A percentile compares a stretch with the other conserved stretches of the same genome.
phyloP scores from a whole-genome alignment of 768 basidiomycete species.

The Pleurotus salmoneostramineus region DNA sequence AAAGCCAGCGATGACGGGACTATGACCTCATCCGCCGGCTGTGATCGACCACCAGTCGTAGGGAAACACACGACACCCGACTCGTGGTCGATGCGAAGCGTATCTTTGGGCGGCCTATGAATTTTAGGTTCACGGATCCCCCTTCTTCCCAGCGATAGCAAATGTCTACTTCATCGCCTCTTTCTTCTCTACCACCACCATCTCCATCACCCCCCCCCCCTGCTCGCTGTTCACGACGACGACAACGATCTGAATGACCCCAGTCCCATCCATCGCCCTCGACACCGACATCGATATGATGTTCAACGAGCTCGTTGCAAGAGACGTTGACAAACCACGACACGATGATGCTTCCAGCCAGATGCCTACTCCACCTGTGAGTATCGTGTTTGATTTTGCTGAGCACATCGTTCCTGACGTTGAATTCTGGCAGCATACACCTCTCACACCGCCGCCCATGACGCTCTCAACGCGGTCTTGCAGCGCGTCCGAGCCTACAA shows the following conservation, averaged over 20 bases:
- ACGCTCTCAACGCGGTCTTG: not conserved
- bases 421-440: not conserved
- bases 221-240: not conserved
- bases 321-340: not conserved
- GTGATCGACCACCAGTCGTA: too few species aligned
- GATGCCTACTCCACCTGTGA: not conserved
- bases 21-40: too few species aligned
- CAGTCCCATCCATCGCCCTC: not conserved
- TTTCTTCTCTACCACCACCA: not conserved
- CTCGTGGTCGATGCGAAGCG: too few species aligned
- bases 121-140: too few species aligned
- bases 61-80: too few species aligned
- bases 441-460: not conserved
- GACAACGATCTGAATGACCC: not conserved
- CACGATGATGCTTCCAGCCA: not conserved
- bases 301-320: not conserved
- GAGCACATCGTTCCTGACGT: not conserved
- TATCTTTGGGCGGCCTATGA: too few species aligned
- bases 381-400: not conserved
- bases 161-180: too few species aligned
- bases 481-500: too few species aligned
- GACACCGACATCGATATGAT: not conserved
- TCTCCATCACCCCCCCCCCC: not conserved
- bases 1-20: too few species aligned
- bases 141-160: too few species aligned